A percentile compares a stretch with the other conserved stretches of the same genome.
These are phyloP conservation scores for Cryptosporidium canis DNA, from an alignment of 169 alveolate genomes.

Conservation along the genomic window DNA sequence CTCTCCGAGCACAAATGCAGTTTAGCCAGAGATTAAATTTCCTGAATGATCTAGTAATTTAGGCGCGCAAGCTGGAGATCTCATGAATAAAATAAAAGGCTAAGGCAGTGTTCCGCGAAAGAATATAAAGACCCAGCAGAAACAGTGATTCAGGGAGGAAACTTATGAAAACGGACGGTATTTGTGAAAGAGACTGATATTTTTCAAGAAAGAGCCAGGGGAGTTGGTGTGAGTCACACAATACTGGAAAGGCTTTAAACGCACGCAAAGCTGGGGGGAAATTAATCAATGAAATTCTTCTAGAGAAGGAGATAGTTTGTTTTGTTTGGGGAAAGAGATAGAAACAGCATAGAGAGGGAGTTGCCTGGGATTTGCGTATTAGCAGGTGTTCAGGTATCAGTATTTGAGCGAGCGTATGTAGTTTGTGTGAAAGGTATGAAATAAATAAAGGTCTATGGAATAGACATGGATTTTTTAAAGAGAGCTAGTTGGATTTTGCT, in stretches of 20 bases:
- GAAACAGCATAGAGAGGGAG: too few relatives aligned
- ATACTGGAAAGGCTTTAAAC: not conserved
- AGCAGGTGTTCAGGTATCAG: too few relatives aligned
- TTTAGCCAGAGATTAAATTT: too few relatives aligned
- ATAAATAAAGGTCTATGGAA: not conserved
- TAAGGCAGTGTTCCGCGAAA: not conserved
- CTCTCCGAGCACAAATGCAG: too few relatives aligned
- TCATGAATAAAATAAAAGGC: not conserved
- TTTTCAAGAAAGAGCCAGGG: not conserved
- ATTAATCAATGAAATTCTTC: not conserved
- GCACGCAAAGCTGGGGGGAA: not conserved
- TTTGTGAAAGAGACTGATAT: not conserved
- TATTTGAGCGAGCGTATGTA: too few relatives aligned
- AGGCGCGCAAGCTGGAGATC: conserved; percentile 5
- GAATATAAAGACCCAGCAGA: not conserved
- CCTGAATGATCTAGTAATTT: conserved; percentile 4
- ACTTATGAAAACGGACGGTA: not conserved
- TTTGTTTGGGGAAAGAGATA: not conserved
- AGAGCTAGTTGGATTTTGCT: not conserved
- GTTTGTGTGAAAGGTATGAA: not conserved
- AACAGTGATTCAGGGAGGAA: not conserved
- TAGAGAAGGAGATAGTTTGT: not conserved
- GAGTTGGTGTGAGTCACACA: conserved; percentile 19
- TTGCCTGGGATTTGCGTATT: too few relatives aligned
- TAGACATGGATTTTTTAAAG: not conserved